phyloP scores from a whole-genome alignment of 345 rosid species.

The Syzygium oleosum region DNA sequence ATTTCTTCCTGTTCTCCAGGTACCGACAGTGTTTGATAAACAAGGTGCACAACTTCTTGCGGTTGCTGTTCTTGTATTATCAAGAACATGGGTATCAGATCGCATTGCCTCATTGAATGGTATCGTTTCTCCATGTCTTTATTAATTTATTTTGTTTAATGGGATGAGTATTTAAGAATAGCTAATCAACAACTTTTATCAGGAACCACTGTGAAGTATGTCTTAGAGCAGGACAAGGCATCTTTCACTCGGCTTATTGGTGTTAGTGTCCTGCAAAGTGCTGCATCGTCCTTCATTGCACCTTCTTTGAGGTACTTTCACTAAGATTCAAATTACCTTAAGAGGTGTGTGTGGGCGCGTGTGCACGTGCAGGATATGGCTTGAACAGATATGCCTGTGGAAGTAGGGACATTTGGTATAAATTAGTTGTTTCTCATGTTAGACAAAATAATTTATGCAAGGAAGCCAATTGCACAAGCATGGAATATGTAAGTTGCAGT shows the following conservation, averaged over 20 bases:
- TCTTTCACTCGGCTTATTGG: conserved; percentile 82
- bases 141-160: conserved; percentile 2
- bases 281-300: conserved; percentile 87
- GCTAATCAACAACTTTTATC: conserved; percentile 10
- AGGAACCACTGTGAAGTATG: conserved; percentile 97
- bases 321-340: not conserved
- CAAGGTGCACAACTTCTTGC: conserved; percentile 90
- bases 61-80: conserved; percentile 78
- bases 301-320: conserved; percentile 74
- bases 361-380: not conserved
- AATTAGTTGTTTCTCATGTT: not conserved
- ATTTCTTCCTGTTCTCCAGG: conserved; percentile 28
- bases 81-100: conserved; percentile 93
- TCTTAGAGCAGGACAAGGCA: conserved; percentile 90
- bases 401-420: not conserved
- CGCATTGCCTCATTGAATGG: conserved; percentile 96
- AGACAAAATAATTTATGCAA: not conserved
- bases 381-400: not conserved
- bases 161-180: conserved; percentile 5
- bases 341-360: no score
- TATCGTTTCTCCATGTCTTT: conserved; percentile 9
- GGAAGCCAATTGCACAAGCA: not conserved
- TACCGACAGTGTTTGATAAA: conserved; percentile 80
- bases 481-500: not conserved
- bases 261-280: conserved; percentile 87